phyloP scores from a whole-genome alignment of 1,139 yeast species.

The Suhomyces maxii region DNA sequence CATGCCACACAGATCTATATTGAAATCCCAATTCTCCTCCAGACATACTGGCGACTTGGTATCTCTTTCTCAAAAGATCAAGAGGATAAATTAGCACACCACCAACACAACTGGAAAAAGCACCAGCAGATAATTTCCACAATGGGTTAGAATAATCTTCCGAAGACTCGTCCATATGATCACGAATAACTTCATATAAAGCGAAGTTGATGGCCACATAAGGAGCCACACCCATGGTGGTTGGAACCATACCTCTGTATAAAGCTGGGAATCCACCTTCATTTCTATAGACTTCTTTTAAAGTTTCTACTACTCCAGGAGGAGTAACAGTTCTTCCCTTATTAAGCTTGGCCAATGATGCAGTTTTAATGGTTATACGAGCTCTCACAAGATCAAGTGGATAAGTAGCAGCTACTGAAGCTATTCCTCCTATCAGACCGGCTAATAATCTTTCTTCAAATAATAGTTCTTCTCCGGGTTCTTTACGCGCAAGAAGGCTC shows the following conservation, averaged over 20 bases:
- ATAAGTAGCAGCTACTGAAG: slow-evolving; percentile 81
- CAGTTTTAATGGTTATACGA: slow-evolving; percentile 85
- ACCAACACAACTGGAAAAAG: slow-evolving; percentile 65
- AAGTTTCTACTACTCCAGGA: slow-evolving; percentile 67
- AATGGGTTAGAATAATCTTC: slow-evolving; percentile 43
- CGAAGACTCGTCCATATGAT: slow-evolving; percentile 42
- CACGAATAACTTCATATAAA: slow-evolving; percentile 79
- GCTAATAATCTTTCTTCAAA: slow-evolving; percentile 60
- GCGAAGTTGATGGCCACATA: slow-evolving; percentile 93
- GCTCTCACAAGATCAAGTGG: slow-evolving; percentile 93
- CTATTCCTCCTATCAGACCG: slow-evolving; percentile 81
- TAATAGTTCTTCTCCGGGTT: slow-evolving; percentile 31
- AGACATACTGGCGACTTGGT: slow-evolving; percentile 85
- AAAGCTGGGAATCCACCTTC: slow-evolving; percentile 85
- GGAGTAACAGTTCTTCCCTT: slow-evolving; percentile 50
- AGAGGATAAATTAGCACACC: slow-evolving; percentile 89
- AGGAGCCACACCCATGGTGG: slow-evolving; percentile 93
- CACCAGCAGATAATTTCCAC: slow-evolving; percentile 76
- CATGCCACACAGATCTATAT: slow-evolving; percentile 71
- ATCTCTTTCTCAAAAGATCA: slow-evolving; percentile 82
- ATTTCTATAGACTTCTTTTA: slow-evolving; percentile 56
- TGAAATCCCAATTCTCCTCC: slow-evolving; percentile 80
- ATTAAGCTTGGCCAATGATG: slow-evolving; percentile 57
- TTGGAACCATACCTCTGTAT: slow-evolving; percentile 84
- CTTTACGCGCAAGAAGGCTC: slow-evolving; percentile 30